A percentile compares a stretch with the other conserved stretches of the same genome.
Evolutionary conservation across 2,329 filamentous ascomycete species (phyloP).

Genomic region (Phyllosticta capitalensis): DNA sequence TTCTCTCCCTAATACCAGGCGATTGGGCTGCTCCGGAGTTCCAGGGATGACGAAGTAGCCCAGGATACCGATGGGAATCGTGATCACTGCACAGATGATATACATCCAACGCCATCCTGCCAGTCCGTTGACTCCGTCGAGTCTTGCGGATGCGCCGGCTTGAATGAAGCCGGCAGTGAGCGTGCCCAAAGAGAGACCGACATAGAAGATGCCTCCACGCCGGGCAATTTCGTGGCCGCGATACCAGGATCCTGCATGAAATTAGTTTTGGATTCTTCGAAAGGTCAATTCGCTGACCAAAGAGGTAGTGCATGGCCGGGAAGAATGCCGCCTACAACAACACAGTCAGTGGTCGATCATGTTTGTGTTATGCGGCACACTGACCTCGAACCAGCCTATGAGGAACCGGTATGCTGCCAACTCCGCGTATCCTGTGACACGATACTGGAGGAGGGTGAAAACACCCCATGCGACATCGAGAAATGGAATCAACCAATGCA

Average conservation of each 20-base stretch:
- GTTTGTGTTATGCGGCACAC: not conserved
- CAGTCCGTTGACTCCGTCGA: constrained; percentile 43
- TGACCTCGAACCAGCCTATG: constrained; percentile 43
- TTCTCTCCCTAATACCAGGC: constrained; percentile 34
- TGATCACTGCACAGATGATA: constrained; percentile 33
- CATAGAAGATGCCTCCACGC: constrained; percentile 44
- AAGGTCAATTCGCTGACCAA: not conserved
- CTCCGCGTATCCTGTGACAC: constrained; percentile 40
- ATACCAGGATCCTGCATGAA: constrained; percentile 38
- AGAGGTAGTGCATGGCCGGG: constrained; percentile 1
- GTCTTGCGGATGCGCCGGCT: constrained; percentile 35
- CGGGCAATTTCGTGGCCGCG: constrained; percentile 34
- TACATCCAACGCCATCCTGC: constrained; percentile 29
- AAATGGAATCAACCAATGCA: constrained; percentile 43
- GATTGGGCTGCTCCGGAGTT: constrained; percentile 42
- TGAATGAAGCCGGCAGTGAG: constrained; percentile 43
- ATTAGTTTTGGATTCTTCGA: not conserved
- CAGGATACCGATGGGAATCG: constrained; percentile 43
- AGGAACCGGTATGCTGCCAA: constrained; percentile 46
- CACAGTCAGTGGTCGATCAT: constrained; percentile 17
- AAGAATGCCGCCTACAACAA: not conserved
- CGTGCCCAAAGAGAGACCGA: constrained; percentile 42
- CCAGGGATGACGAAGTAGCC: constrained; percentile 45
- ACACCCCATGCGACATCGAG: constrained; percentile 47
- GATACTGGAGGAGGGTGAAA: constrained; percentile 48